phyloP scores from a whole-genome alignment of 2,329 filamentous ascomycete genomes.

The Aureobasidium sp. region DNA sequence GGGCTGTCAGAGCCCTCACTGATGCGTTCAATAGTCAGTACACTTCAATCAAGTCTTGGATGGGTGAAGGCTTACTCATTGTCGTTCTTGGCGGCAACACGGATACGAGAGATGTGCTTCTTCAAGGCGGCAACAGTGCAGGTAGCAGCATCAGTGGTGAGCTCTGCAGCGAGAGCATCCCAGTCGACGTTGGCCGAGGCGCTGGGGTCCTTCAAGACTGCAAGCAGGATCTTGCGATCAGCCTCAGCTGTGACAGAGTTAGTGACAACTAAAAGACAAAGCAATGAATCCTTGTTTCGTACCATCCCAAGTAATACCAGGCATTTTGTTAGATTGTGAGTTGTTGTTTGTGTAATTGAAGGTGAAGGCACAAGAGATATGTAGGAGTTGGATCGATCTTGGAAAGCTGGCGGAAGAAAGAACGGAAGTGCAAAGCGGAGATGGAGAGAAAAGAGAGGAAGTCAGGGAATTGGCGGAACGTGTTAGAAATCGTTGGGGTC shows the following conservation, averaged over 20 bases:
- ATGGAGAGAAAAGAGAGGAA: background rate
- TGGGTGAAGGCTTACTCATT: background rate
- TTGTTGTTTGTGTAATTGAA: background rate
- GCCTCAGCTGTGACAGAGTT: slow-evolving; percentile 5
- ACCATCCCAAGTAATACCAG: slow-evolving; percentile 17
- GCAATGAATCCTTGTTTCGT: background rate
- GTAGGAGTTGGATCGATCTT: background rate
- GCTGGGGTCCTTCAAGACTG: slow-evolving; percentile 9
- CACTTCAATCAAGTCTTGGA: background rate
- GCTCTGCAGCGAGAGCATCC: slow-evolving; percentile 6
- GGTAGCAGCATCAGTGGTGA: background rate
- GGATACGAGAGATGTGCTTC: slow-evolving; percentile 8
- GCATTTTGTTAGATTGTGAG: background rate
- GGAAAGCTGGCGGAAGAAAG: background rate
- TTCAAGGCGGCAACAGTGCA: slow-evolving; percentile 9
- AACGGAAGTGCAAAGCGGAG: background rate
- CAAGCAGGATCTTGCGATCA: slow-evolving; percentile 16
- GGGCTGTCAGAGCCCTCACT: background rate
- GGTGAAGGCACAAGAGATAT: background rate
- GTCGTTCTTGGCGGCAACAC: background rate
- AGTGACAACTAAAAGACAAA: background rate
- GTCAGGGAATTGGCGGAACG: background rate
- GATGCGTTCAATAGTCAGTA: background rate
- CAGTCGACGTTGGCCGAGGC: slow-evolving; percentile 7
- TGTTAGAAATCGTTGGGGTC: background rate